Evolutionary conservation across 768 basidiomycete genomes (phyloP).

Genomic region (Russula virescens): DNA sequence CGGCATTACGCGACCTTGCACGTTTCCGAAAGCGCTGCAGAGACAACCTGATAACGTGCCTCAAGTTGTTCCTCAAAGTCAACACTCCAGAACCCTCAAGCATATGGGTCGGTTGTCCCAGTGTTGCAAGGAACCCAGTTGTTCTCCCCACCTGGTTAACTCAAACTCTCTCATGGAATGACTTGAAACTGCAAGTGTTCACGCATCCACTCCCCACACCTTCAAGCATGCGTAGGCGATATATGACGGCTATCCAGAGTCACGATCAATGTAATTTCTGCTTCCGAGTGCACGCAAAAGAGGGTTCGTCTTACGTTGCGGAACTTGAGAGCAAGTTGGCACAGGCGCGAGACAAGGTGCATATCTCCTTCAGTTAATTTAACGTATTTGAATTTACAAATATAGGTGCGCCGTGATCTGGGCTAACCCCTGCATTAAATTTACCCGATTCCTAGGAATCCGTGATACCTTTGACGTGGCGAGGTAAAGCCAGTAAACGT

Average conservation of each 20-base stretch:
- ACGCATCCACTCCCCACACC: background rate
- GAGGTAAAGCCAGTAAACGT: too few species aligned
- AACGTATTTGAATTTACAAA: too few species aligned
- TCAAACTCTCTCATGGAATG: background rate
- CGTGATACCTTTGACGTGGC: too few species aligned
- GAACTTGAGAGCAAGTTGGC: background rate
- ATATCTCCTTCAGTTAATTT: too few species aligned
- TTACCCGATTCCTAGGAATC: background rate
- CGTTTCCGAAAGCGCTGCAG: slow-evolving; percentile 1
- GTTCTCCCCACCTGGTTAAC: background rate
- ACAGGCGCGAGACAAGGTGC: background rate
- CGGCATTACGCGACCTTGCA: slow-evolving; percentile 2
- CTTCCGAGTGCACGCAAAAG: background rate
- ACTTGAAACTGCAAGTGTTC: background rate
- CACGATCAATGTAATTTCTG: background rate
- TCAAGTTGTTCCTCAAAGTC: background rate
- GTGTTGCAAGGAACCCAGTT: too few species aligned
- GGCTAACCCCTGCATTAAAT: background rate
- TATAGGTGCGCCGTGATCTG: too few species aligned
- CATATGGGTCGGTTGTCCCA: background rate
- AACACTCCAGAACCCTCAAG: background rate
- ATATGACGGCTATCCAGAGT: background rate
- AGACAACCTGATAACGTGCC: background rate
- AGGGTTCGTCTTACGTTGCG: background rate
- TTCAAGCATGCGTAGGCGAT: background rate